These are phyloP conservation scores for Sphagnurus paluster DNA, from an alignment of 1,284 basidiomycete species.

Conservation along the genomic window DNA sequence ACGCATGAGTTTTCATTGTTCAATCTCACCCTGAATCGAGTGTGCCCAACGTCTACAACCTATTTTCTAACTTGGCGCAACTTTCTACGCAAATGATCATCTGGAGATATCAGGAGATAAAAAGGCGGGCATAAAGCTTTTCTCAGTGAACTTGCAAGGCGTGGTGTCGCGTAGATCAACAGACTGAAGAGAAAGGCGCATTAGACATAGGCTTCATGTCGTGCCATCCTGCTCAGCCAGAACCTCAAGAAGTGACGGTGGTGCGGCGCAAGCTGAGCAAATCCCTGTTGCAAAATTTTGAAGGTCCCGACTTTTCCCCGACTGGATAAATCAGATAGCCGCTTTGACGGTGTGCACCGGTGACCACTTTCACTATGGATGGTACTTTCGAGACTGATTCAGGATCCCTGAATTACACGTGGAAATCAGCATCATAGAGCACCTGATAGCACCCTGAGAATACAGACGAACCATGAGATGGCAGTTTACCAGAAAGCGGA, in stretches of 20 bases:
- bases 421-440: too few species aligned
- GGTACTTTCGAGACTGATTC: too few species aligned
- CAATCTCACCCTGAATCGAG: background rate
- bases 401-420: too few species aligned
- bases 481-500: too few species aligned
- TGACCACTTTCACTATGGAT: too few species aligned
- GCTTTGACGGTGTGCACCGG: background rate
- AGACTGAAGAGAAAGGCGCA: constrained; percentile 2
- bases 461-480: too few species aligned
- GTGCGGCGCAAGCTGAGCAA: too few species aligned
- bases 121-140: background rate
- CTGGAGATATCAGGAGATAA: background rate
- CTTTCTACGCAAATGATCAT: background rate
- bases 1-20: background rate
- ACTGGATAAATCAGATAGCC: constrained; percentile 12
- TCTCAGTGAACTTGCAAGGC: background rate
- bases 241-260: too few species aligned
- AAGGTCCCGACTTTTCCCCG: background rate
- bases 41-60: background rate
- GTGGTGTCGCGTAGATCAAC: constrained; percentile 1
- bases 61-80: background rate
- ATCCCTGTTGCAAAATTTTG: too few species aligned
- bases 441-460: too few species aligned
- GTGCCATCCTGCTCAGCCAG: too few species aligned
- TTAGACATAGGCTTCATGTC: too few species aligned